Evolutionary conservation across 2,329 filamentous ascomycete genomes (phyloP), one percentile per base, ranked within the genome.

Genomic region (Pestalotiopsis fici): DNA sequence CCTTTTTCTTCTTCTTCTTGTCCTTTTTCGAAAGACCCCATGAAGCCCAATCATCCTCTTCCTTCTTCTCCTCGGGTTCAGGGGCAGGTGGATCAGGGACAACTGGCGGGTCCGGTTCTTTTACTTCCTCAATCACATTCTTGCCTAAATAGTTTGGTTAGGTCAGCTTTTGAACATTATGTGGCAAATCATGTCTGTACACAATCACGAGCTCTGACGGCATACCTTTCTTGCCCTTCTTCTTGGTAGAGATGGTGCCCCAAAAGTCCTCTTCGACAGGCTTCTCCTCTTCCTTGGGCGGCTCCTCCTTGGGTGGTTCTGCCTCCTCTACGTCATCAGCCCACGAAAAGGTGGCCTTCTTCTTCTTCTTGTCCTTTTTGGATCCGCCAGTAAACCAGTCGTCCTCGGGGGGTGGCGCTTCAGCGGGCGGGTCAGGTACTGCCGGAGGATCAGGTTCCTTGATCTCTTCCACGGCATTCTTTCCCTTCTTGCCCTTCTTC

Each of bases 351-450:
- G 21, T 76, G 59, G 74, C 75, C 65, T 76, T 80, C 68, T 80
- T 78, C 68, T 78, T 82, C 69, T 81, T 83, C 70, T 79, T 84
- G 28, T 75, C 73, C 70, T 78, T 81, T 71, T 78, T 79, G 9
- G 73, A 72, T 2, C 69, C 57, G 21, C 72, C 47, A 68, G 31
- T 69, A 60, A 75, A 72, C 57, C 72, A 73, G 56, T 71, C 74
- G 4, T 70, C 70, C 4, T 69, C 71, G 11, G 68, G 56, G 11
- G 59, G 35, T 18, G 56, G 71, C 6, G 56, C 72, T 13, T 74
- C 72, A 23, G 74, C 74, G 18, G 73, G 69, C 7, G 75, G 73
- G 18, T 66, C n/a, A 59, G 71, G 64, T 54, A 64, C 62, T 15
- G 67, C 60, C 25, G 67, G 67, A 2, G 60, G 65, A 18, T 70